phyloP scores from a whole-genome alignment of 352 stramenopile species.

The Globisporangium nunn region DNA sequence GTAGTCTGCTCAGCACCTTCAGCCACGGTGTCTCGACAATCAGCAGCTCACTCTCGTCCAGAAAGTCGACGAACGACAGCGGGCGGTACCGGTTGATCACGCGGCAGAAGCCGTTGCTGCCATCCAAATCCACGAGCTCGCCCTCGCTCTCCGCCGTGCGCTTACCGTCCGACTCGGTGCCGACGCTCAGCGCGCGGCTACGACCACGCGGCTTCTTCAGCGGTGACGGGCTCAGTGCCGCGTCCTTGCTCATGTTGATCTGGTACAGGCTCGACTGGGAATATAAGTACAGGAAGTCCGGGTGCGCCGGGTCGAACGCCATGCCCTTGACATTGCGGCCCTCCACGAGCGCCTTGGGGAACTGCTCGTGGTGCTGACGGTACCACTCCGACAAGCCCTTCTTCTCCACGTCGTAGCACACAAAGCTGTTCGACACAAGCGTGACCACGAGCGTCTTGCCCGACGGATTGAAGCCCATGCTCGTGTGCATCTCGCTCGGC shows the following conservation, averaged over 20 bases:
- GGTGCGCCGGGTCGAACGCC: conserved; percentile 67
- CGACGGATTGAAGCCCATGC: conserved; percentile 67
- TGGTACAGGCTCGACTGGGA: conserved; percentile 77
- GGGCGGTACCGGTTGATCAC: conserved; percentile 80
- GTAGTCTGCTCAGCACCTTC: conserved; percentile 78
- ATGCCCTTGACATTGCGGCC: conserved; percentile 76
- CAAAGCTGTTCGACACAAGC: conserved; percentile 78
- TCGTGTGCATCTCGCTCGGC: conserved; percentile 70
- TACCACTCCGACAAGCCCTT: conserved; percentile 74
- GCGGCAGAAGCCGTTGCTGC: conserved; percentile 45
- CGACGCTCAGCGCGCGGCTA: conserved; percentile 43
- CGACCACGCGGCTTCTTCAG: conserved; percentile 39
- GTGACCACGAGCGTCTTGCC: conserved; percentile 75
- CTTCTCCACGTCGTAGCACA: conserved; percentile 81
- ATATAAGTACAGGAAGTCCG: conserved; percentile 74
- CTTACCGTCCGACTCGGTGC: conserved; percentile 52
- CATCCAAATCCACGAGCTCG: conserved; percentile 48
- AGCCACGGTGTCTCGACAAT: conserved; percentile 83
- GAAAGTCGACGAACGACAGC: conserved; percentile 81
- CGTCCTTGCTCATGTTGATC: conserved; percentile 64
- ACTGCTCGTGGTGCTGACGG: conserved; percentile 53
- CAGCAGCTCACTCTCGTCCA: conserved; percentile 65
- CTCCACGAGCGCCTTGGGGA: conserved; percentile 69
- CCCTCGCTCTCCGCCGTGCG: conserved; percentile 36
- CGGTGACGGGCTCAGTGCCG: conserved; percentile 15